phyloP scores from a whole-genome alignment of 495 filamentous ascomycete genomes.

The Talaromyces trachyspermus region DNA sequence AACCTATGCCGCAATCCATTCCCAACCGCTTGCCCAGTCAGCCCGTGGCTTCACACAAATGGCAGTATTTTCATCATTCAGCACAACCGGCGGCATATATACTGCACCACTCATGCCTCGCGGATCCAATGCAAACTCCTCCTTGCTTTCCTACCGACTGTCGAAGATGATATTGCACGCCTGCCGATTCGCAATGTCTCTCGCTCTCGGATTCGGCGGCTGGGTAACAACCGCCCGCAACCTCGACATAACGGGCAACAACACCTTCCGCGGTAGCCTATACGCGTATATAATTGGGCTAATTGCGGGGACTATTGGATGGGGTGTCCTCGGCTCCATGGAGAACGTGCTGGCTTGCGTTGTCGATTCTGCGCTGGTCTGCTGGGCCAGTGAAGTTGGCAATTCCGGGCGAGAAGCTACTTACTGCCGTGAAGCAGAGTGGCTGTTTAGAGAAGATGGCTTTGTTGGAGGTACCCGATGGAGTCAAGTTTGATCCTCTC shows the following conservation, averaged over 20 bases:
- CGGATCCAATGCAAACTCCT: conserved; percentile 27
- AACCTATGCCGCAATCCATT: conserved; percentile 92
- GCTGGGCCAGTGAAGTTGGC: conserved; percentile 84
- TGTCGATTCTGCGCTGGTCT: conserved; percentile 85
- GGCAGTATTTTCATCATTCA: conserved; percentile 56
- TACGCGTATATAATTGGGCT: conserved; percentile 94
- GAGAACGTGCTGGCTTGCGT: conserved; percentile 89
- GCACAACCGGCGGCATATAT: conserved; percentile 50
- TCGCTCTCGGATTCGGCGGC: conserved; percentile 85
- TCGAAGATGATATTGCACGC: conserved; percentile 89
- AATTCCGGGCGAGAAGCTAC: conserved; percentile 58
- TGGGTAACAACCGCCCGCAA: conserved; percentile 90
- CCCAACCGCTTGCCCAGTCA: conserved; percentile 65
- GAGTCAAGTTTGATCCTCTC: conserved; percentile 1
- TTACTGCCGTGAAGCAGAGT: conserved; percentile 82
- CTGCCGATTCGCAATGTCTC: conserved; percentile 79
- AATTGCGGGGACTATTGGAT: conserved; percentile 87
- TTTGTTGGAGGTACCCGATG: not conserved
- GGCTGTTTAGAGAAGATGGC: conserved; percentile 60
- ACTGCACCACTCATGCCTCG: conserved; percentile 35
- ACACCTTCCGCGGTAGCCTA: conserved; percentile 65
- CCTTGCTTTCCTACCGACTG: conserved; percentile 68
- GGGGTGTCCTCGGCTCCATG: conserved; percentile 91
- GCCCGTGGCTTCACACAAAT: conserved; percentile 72
- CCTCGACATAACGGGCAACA: conserved; percentile 49